Evolutionary conservation across 2,329 filamentous ascomycete species (phyloP), one percentile per base, ranked within the genome.

Genomic region (Macrophomina pseudophaseolina): DNA sequence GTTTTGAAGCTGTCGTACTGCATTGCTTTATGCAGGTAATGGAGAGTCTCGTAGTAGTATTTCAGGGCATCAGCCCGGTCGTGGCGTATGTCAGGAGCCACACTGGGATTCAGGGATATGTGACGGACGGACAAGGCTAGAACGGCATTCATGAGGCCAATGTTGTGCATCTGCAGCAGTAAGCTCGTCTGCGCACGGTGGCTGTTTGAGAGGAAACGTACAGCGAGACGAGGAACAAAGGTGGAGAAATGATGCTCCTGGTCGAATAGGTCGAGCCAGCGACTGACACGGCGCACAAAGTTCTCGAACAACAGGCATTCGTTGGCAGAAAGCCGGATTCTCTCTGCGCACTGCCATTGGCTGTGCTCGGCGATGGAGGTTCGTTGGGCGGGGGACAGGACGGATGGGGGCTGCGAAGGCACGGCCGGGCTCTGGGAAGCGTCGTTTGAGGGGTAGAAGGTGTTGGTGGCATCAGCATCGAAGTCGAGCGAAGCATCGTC

Each of bases 11-110:
- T 84, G 0, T 83, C 79, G 69, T 86, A 87, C 7, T 84, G 81
- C 74, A 90, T 83, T 0, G 87, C 86, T 42, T 84, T 83, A 59
- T 87, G 86, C 0, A 89, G 77, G 68, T 89, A 90, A 59, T 87
- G 85, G 0, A 90, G 77, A 0, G 87, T 88, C 71, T 89, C 86
- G 70, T 87, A 86, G 71, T 90, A 90, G 67, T 88, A 89, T 66
- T 84, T 84, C n/a, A 76, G 74, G 23, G 75, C 74, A 40, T 73
- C 72, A 38, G 76, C 73, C 11, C 72, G 72, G 35, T 77, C 73
- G 33, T 14, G 75, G 60, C 44, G 68, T 69, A 33, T 49, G 8
- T 44, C 46, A 4, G 51, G 68, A 71, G 66, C 69, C 71, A 56
- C 30, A 5, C 18, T 9, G 1, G 63, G 63, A 67, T 80, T 77